phyloP scores from a whole-genome alignment of 1,284 basidiomycete genomes.

The Naganishia liquefaciens region DNA sequence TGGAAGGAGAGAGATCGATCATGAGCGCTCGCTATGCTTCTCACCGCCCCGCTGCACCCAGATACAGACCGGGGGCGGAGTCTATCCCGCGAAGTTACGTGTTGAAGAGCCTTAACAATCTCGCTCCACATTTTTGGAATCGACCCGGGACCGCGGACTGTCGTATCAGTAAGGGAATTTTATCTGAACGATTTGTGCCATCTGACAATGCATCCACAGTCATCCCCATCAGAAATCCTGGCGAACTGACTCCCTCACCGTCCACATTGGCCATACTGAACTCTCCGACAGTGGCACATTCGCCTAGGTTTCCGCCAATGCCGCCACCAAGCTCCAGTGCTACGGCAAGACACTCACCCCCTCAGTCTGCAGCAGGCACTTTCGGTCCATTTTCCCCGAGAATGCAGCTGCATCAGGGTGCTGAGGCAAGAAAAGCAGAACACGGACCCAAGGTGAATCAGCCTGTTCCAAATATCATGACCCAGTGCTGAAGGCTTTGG shows the following conservation, averaged over 20 bases:
- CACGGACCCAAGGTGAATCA: constrained; percentile 10
- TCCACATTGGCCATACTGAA: constrained; percentile 18
- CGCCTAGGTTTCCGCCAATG: constrained; percentile 3
- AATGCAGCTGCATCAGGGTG: background rate
- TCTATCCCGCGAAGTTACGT: constrained; percentile 44
- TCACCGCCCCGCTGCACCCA: background rate
- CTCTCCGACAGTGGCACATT: constrained; percentile 1
- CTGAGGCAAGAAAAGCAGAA: background rate
- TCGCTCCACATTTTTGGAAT: constrained; percentile 47
- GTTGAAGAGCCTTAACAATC: constrained; percentile 43
- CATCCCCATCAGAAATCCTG: constrained; percentile 34
- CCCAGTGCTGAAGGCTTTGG: background rate
- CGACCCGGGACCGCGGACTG: constrained; percentile 45
- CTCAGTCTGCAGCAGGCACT: constrained; percentile 1
- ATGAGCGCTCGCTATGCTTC: background rate
- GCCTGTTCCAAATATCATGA: background rate
- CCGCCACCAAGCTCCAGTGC: background rate
- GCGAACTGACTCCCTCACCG: constrained; percentile 32
- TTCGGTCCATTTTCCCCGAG: constrained; percentile 14
- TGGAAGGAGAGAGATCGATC: background rate
- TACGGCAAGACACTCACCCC: background rate
- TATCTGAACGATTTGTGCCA: too few species aligned
- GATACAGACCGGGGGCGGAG: background rate
- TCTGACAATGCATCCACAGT: constrained; percentile 27
- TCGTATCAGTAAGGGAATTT: constrained; percentile 44